phyloP scores from a whole-genome alignment of 1,139 yeast species.

The Taphrina confusa region DNA sequence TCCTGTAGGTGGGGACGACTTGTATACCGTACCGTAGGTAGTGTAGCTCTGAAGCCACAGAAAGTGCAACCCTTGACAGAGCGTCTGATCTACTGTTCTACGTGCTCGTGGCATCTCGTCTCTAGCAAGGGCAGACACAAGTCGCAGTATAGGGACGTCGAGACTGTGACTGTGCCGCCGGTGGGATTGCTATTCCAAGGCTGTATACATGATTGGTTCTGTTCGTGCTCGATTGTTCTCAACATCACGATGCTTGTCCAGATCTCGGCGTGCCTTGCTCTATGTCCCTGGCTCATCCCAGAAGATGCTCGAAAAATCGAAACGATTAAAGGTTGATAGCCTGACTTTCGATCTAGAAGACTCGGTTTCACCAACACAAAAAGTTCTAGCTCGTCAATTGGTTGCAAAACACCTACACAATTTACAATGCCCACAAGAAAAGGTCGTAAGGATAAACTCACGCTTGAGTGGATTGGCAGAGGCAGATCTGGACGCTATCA shows the following conservation, averaged over 20 bases:
- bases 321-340: conserved; percentile 15
- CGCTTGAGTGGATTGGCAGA: conserved; percentile 22
- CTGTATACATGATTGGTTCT: too few species aligned
- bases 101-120: too few species aligned
- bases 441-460: conserved; percentile 19
- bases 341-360: conserved; percentile 28
- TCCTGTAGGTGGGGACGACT: too few species aligned
- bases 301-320: conserved; percentile 28
- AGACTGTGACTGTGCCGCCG: too few species aligned
- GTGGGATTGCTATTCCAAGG: too few species aligned
- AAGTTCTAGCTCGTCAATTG: conserved; percentile 1
- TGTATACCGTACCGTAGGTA: too few species aligned
- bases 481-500: conserved; percentile 10
- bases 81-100: too few species aligned
- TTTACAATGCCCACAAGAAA: conserved; percentile 17
- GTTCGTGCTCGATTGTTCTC: neutral
- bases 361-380: conserved; percentile 12
- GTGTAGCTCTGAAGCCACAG: too few species aligned
- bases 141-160: too few species aligned
- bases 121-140: too few species aligned
- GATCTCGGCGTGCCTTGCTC: conserved; percentile 17
- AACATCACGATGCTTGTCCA: neutral
- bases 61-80: too few species aligned
- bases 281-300: conserved; percentile 34
- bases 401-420: conserved; percentile 9